Conservation (phyloP, 1,284 basidiomycete genomes). For the Porodaedalea pini region DNA sequence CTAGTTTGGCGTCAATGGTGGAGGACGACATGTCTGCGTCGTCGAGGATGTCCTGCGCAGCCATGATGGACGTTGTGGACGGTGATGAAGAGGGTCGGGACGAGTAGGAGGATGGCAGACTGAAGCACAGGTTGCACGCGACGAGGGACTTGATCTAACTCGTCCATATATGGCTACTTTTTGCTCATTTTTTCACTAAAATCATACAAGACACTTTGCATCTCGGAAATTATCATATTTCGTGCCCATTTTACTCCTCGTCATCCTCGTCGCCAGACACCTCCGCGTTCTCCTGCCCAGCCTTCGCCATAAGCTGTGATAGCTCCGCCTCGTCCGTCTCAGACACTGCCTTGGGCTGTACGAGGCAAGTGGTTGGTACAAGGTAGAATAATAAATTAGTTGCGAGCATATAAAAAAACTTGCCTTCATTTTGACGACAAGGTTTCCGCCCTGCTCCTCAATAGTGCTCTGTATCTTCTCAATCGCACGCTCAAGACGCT, state of each 20-base stretch:
- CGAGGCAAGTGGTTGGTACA: slow-evolving; percentile 1
- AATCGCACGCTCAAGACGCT: slow-evolving; percentile 90
- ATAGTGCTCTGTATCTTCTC: slow-evolving; percentile 87
- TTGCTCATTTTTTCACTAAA: slow-evolving; percentile 1
- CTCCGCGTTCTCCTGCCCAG: slow-evolving; percentile 87
- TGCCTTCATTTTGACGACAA: slow-evolving; percentile 97
- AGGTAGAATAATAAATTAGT: not conserved
- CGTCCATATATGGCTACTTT: too few relatives aligned
- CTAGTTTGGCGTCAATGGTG: slow-evolving; percentile 31
- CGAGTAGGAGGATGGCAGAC: not conserved
- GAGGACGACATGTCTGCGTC: slow-evolving; percentile 27
- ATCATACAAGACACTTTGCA: not conserved
- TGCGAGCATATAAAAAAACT: slow-evolving; percentile 25
- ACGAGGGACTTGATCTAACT: not conserved
- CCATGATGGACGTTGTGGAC: not conserved
- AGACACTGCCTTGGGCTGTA: slow-evolving; percentile 91
- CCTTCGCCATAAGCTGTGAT: slow-evolving; percentile 91
- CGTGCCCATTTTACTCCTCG: too few relatives aligned
- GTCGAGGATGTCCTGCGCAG: slow-evolving; percentile 16
- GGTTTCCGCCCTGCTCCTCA: slow-evolving; percentile 77
- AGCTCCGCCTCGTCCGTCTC: slow-evolving; percentile 96
- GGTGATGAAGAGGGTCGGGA: too few relatives aligned
- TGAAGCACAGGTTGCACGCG: slow-evolving; percentile 1
- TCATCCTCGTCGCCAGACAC: slow-evolving; percentile 93
- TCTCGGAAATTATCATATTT: too few relatives aligned